Evolutionary conservation across 306 rosid species (phyloP), one percentile per base, ranked within the genome.

Genomic region (Quercus mongolica): DNA sequence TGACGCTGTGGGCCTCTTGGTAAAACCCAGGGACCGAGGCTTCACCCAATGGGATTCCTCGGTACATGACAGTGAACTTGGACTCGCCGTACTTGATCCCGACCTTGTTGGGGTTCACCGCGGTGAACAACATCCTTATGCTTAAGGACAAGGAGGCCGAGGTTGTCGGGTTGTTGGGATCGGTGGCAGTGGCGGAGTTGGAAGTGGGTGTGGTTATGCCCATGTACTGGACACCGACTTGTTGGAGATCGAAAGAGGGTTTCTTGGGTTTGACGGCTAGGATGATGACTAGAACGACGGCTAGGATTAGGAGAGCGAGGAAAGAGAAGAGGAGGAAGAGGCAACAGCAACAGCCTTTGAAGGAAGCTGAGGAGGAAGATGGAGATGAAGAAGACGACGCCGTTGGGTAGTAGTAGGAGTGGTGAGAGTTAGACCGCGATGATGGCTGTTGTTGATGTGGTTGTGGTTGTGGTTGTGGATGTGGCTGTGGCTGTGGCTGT

Each of bases 51-150:
- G 99, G 99, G 69, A 95, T 92, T 3, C 99, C 99, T 2, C 94
- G 84, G 86, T 95, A 95, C 98, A 95, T 92, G n/a, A 93, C 97
- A 2, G 97, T 90, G 83, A 95, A 95, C 84, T 86, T 89, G 62
- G 97, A 92, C 85, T 91, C 90, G 6, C 97, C 97, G 90, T 92
- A 93, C 86, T 87, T 90, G 87, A 95, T 95, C 73, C 99, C 99
- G 0, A 95, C 99, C 87, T 91, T 92, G 85, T 95, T 95, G 0
- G 99, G 99, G 82, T 95, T 95, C 6, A 33, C 87, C 1, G 97
- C 99, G 3, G 89, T 74, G 92, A 91, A 92, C 20, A 92, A 88
- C 76, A 95, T 58, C 9, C 94, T 88, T 1, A 95, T 95, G 20
- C 76, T 84, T 78, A 95, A 88, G 1, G 99, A 91, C 4, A 95